Percentiles rank a stretch among this genome's conserved stretches.
Conservation (phyloP, 1,284 basidiomycete species). For the Inonotus hispidus region DNA sequence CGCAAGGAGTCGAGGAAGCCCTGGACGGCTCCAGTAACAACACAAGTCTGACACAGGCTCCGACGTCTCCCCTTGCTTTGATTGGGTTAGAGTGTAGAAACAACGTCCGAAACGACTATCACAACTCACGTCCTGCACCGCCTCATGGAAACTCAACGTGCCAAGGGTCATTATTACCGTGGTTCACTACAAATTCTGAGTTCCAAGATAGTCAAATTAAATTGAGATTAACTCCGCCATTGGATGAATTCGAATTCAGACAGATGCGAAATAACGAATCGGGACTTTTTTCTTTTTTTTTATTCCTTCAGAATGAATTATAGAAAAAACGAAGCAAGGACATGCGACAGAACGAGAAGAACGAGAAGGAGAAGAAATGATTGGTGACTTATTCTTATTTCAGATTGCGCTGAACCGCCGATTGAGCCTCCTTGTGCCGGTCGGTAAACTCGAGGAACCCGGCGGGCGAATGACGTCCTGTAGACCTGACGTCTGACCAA, state of each 20-base stretch:
- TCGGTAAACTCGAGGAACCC: background rate
- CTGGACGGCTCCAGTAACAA: background rate
- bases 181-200: background rate
- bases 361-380: background rate
- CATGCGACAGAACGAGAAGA: background rate
- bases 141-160: background rate
- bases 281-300: background rate
- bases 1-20: background rate
- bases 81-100: background rate
- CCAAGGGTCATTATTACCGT: background rate
- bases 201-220: background rate
- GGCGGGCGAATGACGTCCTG: slow-evolving; percentile 1
- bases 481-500: background rate
- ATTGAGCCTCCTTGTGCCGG: slow-evolving; percentile 1
- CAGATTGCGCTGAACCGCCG: background rate
- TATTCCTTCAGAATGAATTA: background rate
- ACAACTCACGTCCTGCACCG: background rate
- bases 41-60: background rate
- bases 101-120: background rate
- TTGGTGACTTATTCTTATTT: background rate
- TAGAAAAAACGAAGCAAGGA: background rate
- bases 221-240: slow-evolving; percentile 1
- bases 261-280: background rate
- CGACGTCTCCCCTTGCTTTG: background rate
- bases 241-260: background rate